Evolutionary conservation across 2,329 filamentous ascomycete genomes (phyloP).

Genomic region (Emmonsia crescens): DNA sequence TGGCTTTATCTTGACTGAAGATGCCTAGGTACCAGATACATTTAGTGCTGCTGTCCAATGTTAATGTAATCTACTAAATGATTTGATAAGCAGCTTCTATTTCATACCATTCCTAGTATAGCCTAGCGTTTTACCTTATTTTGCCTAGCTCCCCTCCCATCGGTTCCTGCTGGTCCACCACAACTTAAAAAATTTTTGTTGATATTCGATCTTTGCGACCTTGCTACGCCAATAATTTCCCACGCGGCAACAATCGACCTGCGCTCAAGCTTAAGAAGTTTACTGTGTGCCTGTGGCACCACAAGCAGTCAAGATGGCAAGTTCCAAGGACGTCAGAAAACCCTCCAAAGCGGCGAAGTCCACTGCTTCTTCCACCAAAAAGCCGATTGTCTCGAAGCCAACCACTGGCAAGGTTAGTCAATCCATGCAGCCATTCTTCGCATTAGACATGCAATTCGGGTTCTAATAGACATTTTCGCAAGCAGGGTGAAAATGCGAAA

Average conservation of each 20-base stretch:
- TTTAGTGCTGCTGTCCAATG: not conserved
- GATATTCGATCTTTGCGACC: not conserved
- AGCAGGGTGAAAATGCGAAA: slow-evolving; percentile 18
- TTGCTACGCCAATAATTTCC: not conserved
- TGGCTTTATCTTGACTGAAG: not conserved
- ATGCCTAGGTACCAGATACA: not conserved
- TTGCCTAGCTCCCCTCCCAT: not conserved
- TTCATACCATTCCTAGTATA: not conserved
- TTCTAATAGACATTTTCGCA: not conserved
- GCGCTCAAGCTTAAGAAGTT: not conserved
- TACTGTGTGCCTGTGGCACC: not conserved
- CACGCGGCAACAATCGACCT: not conserved
- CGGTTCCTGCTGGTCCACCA: not conserved
- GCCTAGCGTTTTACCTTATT: not conserved
- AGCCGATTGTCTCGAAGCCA: slow-evolving; percentile 1
- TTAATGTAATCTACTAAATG: not conserved
- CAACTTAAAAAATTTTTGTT: not conserved
- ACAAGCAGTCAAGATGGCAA: not conserved
- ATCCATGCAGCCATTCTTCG: not conserved
- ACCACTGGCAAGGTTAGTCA: slow-evolving; percentile 10
- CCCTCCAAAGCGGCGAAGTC: not conserved
- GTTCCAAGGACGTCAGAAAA: not conserved
- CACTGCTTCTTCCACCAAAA: not conserved
- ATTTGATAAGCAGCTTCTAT: not conserved
- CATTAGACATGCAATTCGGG: not conserved